Evolutionary conservation across 2,329 filamentous ascomycete species (phyloP), one percentile per base, ranked within the genome.

Genomic region (Monilinia vaccinii-corymbosi): DNA sequence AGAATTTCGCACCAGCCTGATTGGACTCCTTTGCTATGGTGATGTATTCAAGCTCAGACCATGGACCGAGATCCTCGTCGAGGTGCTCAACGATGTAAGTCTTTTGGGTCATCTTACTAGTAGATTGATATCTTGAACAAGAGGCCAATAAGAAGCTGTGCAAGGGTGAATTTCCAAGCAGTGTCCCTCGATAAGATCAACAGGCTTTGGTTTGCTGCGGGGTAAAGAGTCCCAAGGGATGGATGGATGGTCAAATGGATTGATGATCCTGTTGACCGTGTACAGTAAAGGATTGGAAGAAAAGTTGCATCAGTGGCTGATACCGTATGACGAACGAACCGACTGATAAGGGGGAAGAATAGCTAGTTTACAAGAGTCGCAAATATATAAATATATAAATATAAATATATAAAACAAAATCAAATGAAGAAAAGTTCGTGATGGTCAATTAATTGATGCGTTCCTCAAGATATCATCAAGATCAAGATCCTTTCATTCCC

Each of bases 41-140:
- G 59, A 84, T 78, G 77, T 99, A 99, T 77, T 99, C 94, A 57
- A 97, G 83, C 65, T 90, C 85, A 28, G 94, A 97, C 94, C 94
- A 99, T 45, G 85, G 83, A 38, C 95, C 94, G 34, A 99, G 81
- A 75, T 99, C 94, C 45, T 89, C 87, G 76, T 99, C 94, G 65
- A 99, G 85, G 75, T 99, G 93, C 78, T 97, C 93, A 68, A 97
- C 92, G 70, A 97, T 89, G 76, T 94, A 97, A 47, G 85, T 92
- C 75, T 91, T 89, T 65, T 73, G 72, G 23, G 74, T 68, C 76
- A 79, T 79, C 61, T 62, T 62, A n/a, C n/a, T n/a, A n/a, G n/a
- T n/a, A 21, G 55, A 13, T 55, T 51, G 56, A 52, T 61, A 28
- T 56, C 51, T 56, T 59, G 32, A 47, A 36, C 25, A 46, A 28